Conservation (phyloP, 148 eudicot species). For the Camellia japonica region DNA sequence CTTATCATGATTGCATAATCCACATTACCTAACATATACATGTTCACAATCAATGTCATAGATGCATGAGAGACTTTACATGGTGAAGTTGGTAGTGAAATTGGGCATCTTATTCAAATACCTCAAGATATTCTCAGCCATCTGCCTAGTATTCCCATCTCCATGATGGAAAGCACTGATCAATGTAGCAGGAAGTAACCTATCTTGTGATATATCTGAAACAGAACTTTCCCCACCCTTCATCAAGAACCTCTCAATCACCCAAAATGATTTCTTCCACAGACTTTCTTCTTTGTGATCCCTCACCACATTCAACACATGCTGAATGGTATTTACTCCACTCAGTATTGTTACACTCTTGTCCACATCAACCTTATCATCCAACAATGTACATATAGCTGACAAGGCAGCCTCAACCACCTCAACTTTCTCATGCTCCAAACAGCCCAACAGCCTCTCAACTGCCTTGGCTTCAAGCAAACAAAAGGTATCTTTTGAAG, state of each 20-base stretch:
- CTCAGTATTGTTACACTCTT: slow-evolving; percentile 53
- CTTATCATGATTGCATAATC: no score
- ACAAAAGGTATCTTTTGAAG: slow-evolving; percentile 64
- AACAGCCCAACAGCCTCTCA: slow-evolving; percentile 54
- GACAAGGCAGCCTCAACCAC: slow-evolving; percentile 73
- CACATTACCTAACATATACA: background rate
- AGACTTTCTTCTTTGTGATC: slow-evolving; percentile 60
- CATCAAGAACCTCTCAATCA: slow-evolving; percentile 58
- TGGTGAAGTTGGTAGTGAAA: slow-evolving; percentile 40
- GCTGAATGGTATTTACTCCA: slow-evolving; percentile 41
- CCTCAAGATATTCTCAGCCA: slow-evolving; percentile 75
- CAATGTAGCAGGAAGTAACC: slow-evolving; percentile 48
- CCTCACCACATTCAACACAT: slow-evolving; percentile 55
- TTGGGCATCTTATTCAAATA: slow-evolving; percentile 64
- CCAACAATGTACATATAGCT: slow-evolving; percentile 68
- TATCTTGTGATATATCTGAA: slow-evolving; percentile 55
- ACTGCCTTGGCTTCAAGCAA: slow-evolving; percentile 65
- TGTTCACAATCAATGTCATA: background rate
- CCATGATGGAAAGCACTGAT: slow-evolving; percentile 74
- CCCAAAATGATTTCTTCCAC: slow-evolving; percentile 74
- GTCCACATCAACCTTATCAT: slow-evolving; percentile 54
- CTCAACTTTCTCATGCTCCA: slow-evolving; percentile 55
- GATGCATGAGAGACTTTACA: slow-evolving; percentile 8
- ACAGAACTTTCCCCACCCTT: slow-evolving; percentile 51
- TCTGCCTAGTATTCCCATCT: slow-evolving; percentile 61